A percentile compares a stretch with the other conserved stretches of the same genome.
Conservation (phyloP, 495 filamentous ascomycete species). For the Talaromyces ruber region DNA sequence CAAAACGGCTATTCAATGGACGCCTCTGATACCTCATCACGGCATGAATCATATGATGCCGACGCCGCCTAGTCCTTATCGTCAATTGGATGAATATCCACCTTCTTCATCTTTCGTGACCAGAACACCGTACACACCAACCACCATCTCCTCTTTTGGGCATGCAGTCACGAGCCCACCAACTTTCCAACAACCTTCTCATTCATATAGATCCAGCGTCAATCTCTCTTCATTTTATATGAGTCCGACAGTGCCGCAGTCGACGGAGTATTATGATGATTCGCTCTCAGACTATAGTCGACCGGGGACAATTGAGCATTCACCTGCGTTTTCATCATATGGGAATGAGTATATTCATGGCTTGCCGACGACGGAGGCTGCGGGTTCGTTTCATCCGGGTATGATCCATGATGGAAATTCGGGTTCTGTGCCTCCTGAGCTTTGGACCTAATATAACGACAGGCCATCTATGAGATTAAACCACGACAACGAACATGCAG, state of each 20-base stretch:
- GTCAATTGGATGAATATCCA: conserved; percentile 24
- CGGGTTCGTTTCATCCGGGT: conserved; percentile 23
- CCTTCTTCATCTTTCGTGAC: conserved; percentile 30
- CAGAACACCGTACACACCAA: conserved; percentile 33
- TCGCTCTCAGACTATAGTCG: conserved; percentile 23
- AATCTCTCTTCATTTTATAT: conserved; percentile 26
- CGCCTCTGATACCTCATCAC: conserved; percentile 14
- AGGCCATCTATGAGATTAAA: not conserved
- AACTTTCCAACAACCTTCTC: conserved; percentile 14
- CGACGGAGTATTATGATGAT: conserved; percentile 21
- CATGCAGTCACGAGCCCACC: conserved; percentile 29
- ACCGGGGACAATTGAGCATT: conserved; percentile 18
- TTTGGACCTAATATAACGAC: not conserved
- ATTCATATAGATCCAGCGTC: conserved; percentile 25
- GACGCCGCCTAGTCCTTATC: conserved; percentile 30
- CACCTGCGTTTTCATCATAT: conserved; percentile 26
- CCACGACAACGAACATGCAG: not conserved
- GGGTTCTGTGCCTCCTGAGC: not conserved
- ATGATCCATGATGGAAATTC: conserved; percentile 21
- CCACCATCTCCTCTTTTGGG: conserved; percentile 32
- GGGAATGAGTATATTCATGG: conserved; percentile 20
- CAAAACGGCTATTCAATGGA: conserved; percentile 27
- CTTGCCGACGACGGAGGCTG: conserved; percentile 18
- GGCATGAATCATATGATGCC: conserved; percentile 28
- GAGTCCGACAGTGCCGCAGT: conserved; percentile 25